Evolutionary conservation across 768 basidiomycete species (phyloP).

Genomic region (Lanmaoa pseudosensibilis): DNA sequence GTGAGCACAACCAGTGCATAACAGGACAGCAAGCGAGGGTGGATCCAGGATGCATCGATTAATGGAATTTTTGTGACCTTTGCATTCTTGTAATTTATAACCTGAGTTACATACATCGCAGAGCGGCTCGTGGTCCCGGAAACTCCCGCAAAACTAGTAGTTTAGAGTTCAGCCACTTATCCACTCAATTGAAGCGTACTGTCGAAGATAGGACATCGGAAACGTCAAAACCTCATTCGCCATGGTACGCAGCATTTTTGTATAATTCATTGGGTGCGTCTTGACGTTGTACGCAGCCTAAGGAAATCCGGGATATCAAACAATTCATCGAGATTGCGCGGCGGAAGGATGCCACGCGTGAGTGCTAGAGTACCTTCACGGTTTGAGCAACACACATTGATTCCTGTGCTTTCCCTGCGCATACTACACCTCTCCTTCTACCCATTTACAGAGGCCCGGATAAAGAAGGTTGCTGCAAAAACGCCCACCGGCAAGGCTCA

Average conservation of each 20-base stretch:
- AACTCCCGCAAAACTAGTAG: constrained; percentile 28
- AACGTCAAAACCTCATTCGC: constrained; percentile 17
- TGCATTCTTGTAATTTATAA: not conserved
- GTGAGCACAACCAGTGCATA: too few relatives aligned
- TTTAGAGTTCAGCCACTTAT: constrained; percentile 36
- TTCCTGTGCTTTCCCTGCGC: not conserved
- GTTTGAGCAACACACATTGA: not conserved
- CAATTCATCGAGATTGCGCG: constrained; percentile 95
- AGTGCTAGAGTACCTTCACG: constrained; percentile 38
- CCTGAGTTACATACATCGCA: too few relatives aligned
- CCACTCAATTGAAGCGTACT: not conserved
- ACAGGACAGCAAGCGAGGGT: too few relatives aligned
- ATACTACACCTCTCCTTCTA: not conserved
- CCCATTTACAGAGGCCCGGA: constrained; percentile 78
- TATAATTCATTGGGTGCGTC: not conserved
- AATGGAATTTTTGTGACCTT: too few relatives aligned
- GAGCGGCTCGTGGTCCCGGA: constrained; percentile 22
- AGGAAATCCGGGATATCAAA: constrained; percentile 98
- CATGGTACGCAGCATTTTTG: constrained; percentile 27
- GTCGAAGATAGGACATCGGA: not conserved
- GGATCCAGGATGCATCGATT: too few relatives aligned
- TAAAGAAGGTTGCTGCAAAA: constrained; percentile 88
- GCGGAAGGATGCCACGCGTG: constrained; percentile 96
- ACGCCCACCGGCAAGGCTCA: constrained; percentile 67
- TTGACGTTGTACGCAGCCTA: constrained; percentile 59